phyloP scores from a whole-genome alignment of 2,329 filamentous ascomycete species.

The Orbilia quercus region DNA sequence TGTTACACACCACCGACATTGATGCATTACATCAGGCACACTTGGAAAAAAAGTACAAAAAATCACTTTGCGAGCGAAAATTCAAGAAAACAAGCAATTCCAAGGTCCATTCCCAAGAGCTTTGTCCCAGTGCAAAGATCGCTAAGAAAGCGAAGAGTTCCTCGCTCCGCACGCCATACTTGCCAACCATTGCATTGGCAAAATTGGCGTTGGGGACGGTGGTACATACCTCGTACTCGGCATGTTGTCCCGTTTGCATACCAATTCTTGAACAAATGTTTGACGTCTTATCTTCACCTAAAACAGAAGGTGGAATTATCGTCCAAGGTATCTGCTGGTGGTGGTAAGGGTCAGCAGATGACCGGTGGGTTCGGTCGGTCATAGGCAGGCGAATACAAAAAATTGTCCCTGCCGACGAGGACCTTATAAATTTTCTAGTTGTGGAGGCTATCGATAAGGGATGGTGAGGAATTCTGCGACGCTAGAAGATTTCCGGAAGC shows the following conservation, averaged over 20 bases:
- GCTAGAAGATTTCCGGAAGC: slow-evolving; percentile 56
- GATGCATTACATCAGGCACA: too few relatives aligned
- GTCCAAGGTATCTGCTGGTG: neutral
- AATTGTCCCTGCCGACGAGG: slow-evolving; percentile 2
- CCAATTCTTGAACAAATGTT: neutral
- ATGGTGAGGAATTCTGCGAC: slow-evolving; percentile 20
- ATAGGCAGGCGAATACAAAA: slow-evolving; percentile 53
- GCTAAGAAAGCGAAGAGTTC: slow-evolving; percentile 38
- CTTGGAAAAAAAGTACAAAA: too few relatives aligned
- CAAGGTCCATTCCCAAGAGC: slow-evolving; percentile 20
- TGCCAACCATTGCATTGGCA: too few relatives aligned
- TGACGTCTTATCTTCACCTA: slow-evolving; percentile 25
- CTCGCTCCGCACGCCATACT: slow-evolving; percentile 3
- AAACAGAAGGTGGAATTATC: slow-evolving; percentile 43
- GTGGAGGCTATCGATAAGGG: slow-evolving; percentile 29
- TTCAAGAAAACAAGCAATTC: slow-evolving; percentile 44
- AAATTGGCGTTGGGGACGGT: too few relatives aligned
- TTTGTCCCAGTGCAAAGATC: neutral
- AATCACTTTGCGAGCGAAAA: neutral
- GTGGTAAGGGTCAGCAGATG: neutral
- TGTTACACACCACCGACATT: slow-evolving; percentile 16
- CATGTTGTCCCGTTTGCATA: slow-evolving; percentile 34
- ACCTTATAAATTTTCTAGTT: neutral
- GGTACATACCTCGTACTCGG: slow-evolving; percentile 23
- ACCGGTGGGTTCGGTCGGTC: neutral